A percentile compares a stretch with the other conserved stretches of the same genome.
Evolutionary conservation across 78 protist genomes (phyloP).

Genomic region (Cavenderia fasciculata): DNA sequence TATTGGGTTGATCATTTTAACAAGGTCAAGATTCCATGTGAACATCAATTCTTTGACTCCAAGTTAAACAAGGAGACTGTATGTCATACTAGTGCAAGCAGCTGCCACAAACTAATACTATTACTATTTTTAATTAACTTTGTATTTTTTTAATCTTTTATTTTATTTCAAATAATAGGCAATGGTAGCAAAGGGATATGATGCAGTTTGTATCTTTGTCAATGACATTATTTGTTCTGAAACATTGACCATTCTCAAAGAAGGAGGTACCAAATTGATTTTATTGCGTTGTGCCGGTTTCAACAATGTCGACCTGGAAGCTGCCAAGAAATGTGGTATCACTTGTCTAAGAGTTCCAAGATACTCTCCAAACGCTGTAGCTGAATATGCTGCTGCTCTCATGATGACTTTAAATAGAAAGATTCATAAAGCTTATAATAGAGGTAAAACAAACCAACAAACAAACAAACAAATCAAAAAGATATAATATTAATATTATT

Average conservation of each 20-base stretch:
- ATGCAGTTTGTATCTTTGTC: constrained; percentile 86
- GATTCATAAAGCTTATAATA: constrained; percentile 72
- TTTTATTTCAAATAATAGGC: not conserved
- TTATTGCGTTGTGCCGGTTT: constrained; percentile 91
- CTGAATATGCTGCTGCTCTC: constrained; percentile 89
- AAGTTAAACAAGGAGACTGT: not conserved
- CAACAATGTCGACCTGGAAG: constrained; percentile 84
- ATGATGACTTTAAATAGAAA: constrained; percentile 84
- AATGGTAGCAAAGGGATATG: constrained; percentile 48
- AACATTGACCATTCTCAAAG: not conserved
- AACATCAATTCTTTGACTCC: not conserved
- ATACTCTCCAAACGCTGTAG: constrained; percentile 91
- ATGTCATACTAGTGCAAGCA: not conserved
- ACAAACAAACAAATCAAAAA: too few species aligned
- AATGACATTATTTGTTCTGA: constrained; percentile 67
- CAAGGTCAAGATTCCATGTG: not conserved
- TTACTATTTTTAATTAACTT: not conserved
- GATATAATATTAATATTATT: too few species aligned
- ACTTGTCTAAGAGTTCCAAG: constrained; percentile 88
- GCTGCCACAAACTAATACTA: not conserved
- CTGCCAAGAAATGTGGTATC: constrained; percentile 76
- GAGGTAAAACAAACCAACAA: too few species aligned
- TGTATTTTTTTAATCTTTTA: not conserved
- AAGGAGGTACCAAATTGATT: constrained; percentile 24
- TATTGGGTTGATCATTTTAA: constrained; percentile 50